These are phyloP conservation scores for Macaranga tanarius DNA, from an alignment of 441 rosid species.

Conservation along the genomic window DNA sequence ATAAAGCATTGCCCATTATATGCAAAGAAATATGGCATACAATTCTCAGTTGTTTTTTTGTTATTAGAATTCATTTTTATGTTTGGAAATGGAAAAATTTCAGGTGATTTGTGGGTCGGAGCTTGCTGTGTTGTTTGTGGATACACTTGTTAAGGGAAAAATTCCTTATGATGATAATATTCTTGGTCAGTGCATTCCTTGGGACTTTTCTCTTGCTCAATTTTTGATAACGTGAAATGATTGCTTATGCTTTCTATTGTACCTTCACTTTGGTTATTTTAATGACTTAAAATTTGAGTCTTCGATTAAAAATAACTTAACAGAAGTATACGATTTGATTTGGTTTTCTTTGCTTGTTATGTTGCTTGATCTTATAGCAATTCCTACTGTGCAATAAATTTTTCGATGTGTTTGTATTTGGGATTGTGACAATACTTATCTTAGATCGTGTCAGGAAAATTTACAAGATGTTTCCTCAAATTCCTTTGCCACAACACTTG, in stretches of 20 bases:
- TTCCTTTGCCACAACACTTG: conserved; percentile 71
- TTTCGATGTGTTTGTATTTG: conserved; percentile 6
- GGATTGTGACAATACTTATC: conserved; percentile 35
- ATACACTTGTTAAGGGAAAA: conserved; percentile 75
- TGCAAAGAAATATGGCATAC: background rate
- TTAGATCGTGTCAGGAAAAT: conserved; percentile 77
- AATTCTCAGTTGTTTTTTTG: background rate
- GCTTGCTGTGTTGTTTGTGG: conserved; percentile 74
- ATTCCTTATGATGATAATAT: conserved; percentile 58
- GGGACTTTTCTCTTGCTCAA: conserved; percentile 8
- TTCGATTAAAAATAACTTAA: background rate
- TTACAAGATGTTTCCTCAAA: conserved; percentile 72
- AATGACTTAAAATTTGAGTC: background rate
- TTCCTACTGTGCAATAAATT: background rate
- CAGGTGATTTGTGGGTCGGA: conserved; percentile 94
- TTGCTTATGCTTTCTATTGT: conserved; percentile 1
- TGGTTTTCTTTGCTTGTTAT: background rate
- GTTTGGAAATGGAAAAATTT: conserved; percentile 22
- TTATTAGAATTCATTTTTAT: conserved; percentile 14
- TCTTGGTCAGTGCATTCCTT: conserved; percentile 59
- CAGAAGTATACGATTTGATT: too few relatives aligned
- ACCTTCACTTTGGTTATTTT: background rate
- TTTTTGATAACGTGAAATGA: background rate
- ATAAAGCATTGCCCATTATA: background rate
- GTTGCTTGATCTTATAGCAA: conserved; percentile 13